Evolutionary conservation across 768 basidiomycete species (phyloP).

Genomic region (Auricularia sp.): DNA sequence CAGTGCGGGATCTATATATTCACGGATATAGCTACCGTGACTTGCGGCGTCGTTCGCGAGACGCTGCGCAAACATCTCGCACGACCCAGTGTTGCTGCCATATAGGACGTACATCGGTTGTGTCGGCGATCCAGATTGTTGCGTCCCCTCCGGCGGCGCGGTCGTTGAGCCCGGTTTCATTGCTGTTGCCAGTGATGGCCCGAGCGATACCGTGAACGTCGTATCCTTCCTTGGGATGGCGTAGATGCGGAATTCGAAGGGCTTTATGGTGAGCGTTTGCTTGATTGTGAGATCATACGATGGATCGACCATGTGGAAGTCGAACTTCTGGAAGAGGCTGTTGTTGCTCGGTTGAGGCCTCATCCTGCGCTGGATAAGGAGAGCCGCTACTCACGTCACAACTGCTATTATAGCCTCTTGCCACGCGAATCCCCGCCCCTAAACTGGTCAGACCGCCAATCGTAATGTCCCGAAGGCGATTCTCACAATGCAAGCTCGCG

Average conservation of each 20-base stretch:
- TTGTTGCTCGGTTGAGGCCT: no score
- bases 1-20: background rate
- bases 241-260: slow-evolving; percentile 31
- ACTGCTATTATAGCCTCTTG: slow-evolving; percentile 37
- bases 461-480: background rate
- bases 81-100: slow-evolving; percentile 41
- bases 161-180: background rate
- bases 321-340: slow-evolving; percentile 34
- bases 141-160: slow-evolving; percentile 7
- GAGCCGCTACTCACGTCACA: slow-evolving; percentile 14
- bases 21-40: slow-evolving; percentile 22
- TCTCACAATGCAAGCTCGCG: slow-evolving; percentile 17
- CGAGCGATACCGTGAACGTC: background rate
- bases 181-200: background rate
- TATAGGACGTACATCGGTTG: slow-evolving; percentile 31
- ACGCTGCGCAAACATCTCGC: slow-evolving; percentile 38
- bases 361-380: no score
- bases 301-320: slow-evolving; percentile 33
- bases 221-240: slow-evolving; percentile 25
- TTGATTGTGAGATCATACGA: slow-evolving; percentile 29
- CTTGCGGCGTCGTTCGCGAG: slow-evolving; percentile 29
- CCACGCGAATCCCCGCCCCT: slow-evolving; percentile 38
- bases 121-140: slow-evolving; percentile 20
- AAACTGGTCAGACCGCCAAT: slow-evolving; percentile 19
- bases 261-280: slow-evolving; percentile 35